Conservation (phyloP, 169 alveolate species). For the Plasmodium malariae region DNA sequence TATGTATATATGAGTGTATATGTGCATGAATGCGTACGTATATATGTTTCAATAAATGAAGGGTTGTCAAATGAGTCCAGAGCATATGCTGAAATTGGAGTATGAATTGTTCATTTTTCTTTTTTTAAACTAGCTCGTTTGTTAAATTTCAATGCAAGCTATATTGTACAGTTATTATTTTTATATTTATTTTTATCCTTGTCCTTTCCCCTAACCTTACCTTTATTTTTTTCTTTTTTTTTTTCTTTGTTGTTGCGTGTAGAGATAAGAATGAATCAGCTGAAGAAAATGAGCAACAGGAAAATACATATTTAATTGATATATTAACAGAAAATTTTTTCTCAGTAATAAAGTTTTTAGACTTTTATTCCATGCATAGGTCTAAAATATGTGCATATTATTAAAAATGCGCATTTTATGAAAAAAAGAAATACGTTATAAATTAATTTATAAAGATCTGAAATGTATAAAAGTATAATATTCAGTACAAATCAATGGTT, state of each 20-base stretch:
- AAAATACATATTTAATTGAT: constrained; percentile 20
- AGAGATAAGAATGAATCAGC: constrained; percentile 23
- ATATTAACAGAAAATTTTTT: constrained; percentile 42
- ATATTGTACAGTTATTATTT: background rate
- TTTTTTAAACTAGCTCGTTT: no score
- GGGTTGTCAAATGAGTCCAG: background rate
- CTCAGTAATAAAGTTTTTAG: constrained; percentile 44
- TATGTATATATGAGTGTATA: no score
- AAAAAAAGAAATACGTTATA: background rate
- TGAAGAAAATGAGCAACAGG: constrained; percentile 16
- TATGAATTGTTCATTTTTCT: no score
- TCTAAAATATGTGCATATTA: background rate
- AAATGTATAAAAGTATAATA: background rate
- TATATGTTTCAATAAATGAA: background rate
- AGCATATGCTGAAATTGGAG: background rate
- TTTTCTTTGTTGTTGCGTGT: constrained; percentile 1
- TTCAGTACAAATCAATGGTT: background rate
- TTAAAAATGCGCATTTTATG: background rate
- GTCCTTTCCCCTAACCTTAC: no score
- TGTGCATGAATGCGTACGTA: no score
- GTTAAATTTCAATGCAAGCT: no score
- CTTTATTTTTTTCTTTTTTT: background rate
- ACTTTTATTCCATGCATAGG: constrained; percentile 74
- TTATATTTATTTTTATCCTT: background rate
- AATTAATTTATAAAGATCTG: background rate